phyloP scores from a whole-genome alignment of 768 basidiomycete species.

The Lactifluus subvellereus region DNA sequence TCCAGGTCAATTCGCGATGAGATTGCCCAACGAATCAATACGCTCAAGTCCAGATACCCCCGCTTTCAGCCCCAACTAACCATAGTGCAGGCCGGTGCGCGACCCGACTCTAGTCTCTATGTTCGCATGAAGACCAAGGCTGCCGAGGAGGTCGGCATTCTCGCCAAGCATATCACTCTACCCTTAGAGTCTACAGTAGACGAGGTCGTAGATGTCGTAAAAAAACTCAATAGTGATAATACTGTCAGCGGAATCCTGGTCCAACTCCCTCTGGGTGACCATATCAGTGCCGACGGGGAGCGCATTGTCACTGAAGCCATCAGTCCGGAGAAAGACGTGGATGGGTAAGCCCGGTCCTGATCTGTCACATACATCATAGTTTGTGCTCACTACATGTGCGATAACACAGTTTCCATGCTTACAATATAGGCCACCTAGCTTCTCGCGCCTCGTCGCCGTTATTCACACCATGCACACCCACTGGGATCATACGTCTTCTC shows the following conservation, averaged over 20 bases:
- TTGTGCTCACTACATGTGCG: not conserved
- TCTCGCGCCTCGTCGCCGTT: slow-evolving; percentile 86
- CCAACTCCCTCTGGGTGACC: slow-evolving; percentile 86
- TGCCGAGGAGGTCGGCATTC: slow-evolving; percentile 89
- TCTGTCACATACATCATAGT: not conserved
- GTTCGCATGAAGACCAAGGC: slow-evolving; percentile 98
- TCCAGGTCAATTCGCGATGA: slow-evolving; percentile 72
- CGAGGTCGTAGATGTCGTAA: slow-evolving; percentile 70
- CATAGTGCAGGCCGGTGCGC: slow-evolving; percentile 90
- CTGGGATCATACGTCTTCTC: slow-evolving; percentile 85
- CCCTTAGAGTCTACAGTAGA: slow-evolving; percentile 65
- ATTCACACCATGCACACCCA: slow-evolving; percentile 93
- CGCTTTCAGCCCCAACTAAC: slow-evolving; percentile 87
- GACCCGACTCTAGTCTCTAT: slow-evolving; percentile 87
- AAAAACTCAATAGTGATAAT: slow-evolving; percentile 78
- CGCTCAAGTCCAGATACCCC: slow-evolving; percentile 62
- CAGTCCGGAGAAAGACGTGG: slow-evolving; percentile 91
- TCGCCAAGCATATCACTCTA: slow-evolving; percentile 71
- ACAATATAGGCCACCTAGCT: slow-evolving; percentile 93
- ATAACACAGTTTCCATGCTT: slow-evolving; percentile 81
- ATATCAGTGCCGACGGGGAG: slow-evolving; percentile 77
- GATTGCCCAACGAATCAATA: slow-evolving; percentile 63
- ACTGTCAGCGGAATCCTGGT: slow-evolving; percentile 85
- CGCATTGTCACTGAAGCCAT: slow-evolving; percentile 92
- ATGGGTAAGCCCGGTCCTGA: slow-evolving; percentile 56